A percentile compares a stretch with the other conserved stretches of the same genome.
phyloP scores from a whole-genome alignment of 1,139 yeast genomes.

The Lodderomyces parapsilosis region DNA sequence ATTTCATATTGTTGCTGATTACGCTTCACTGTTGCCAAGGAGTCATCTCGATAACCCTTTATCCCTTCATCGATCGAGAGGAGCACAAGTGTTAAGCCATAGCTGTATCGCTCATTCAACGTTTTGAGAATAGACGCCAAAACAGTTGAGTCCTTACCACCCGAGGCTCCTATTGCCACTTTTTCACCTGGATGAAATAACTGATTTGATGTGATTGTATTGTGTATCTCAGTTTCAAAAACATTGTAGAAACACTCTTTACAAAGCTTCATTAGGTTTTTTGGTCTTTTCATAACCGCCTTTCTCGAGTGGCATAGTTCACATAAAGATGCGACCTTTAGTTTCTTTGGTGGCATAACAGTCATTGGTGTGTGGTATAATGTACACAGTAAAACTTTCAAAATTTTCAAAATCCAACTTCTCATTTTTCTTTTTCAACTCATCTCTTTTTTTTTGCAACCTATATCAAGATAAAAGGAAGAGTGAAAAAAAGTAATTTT shows the following conservation, averaged over 20 bases:
- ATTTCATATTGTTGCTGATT: conserved; percentile 85
- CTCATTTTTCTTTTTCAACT: neutral
- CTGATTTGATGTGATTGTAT: conserved; percentile 71
- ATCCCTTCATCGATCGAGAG: conserved; percentile 96
- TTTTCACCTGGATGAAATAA: conserved; percentile 78
- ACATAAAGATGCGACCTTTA: conserved; percentile 56
- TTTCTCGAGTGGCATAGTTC: conserved; percentile 84
- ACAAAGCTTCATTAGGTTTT: conserved; percentile 88
- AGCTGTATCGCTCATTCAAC: conserved; percentile 81
- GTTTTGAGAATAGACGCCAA: conserved; percentile 85
- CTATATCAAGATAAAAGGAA: too few species aligned
- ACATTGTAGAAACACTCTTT: conserved; percentile 86
- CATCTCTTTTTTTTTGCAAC: too few species aligned
- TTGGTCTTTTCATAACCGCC: conserved; percentile 90
- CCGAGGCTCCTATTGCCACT: conserved; percentile 97
- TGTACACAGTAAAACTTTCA: neutral
- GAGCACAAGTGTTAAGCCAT: conserved; percentile 79
- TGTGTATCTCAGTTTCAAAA: conserved; percentile 94
- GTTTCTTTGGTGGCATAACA: conserved; percentile 14
- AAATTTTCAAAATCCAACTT: neutral
- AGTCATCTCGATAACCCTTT: conserved; percentile 95
- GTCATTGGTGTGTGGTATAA: neutral
- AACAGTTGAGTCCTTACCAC: conserved; percentile 98
- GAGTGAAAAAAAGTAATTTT: too few species aligned
- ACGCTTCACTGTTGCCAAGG: conserved; percentile 92